phyloP scores from a whole-genome alignment of 2,329 filamentous ascomycete genomes.

The Fusarium liriodendri region DNA sequence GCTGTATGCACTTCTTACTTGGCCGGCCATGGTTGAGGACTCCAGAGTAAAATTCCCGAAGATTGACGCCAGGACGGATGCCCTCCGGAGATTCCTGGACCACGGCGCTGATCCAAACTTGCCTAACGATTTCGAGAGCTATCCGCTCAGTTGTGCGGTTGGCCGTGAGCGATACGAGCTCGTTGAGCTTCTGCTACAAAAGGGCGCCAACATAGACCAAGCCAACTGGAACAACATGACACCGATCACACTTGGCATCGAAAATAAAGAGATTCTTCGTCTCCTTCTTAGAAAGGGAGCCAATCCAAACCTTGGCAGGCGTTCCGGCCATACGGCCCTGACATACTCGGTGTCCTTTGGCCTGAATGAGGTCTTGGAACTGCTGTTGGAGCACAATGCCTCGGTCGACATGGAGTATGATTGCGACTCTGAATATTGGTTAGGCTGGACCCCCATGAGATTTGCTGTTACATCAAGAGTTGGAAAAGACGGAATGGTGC shows the following conservation, averaged over 20 bases:
- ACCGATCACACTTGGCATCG: background rate
- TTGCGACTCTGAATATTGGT: background rate
- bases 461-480: background rate
- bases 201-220: background rate
- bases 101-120: background rate
- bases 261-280: background rate
- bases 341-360: background rate
- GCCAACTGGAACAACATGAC: background rate
- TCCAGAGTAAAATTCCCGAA: background rate
- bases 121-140: background rate
- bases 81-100: background rate
- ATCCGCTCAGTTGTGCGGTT: background rate
- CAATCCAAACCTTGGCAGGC: background rate
- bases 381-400: background rate
- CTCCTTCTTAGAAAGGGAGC: background rate
- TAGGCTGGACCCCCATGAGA: background rate
- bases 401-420: background rate
- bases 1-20: background rate
- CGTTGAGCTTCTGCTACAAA: background rate
- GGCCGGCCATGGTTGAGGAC: background rate
- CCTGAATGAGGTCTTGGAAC: accelerated
- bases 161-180: background rate
- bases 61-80: background rate
- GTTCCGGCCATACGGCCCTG: accelerated
- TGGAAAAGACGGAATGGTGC: background rate